Conservation (phyloP, 2,329 filamentous ascomycete species). For the Sporothrix globosa region DNA sequence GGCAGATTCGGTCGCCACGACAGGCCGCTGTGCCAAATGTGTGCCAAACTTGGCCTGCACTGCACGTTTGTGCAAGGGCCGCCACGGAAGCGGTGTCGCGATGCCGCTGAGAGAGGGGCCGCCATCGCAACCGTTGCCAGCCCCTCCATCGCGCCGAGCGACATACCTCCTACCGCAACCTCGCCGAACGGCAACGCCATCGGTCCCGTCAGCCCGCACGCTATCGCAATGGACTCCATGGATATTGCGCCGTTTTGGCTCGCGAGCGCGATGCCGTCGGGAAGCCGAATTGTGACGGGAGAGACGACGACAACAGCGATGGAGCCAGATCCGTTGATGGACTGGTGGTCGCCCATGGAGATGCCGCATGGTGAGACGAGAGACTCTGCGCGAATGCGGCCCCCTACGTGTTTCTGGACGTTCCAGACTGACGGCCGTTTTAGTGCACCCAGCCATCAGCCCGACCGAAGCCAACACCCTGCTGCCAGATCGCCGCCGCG, state of each 20-base stretch:
- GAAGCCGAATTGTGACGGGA: too few species aligned
- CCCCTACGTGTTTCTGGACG: too few species aligned
- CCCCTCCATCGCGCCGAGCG: background rate
- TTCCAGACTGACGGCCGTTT: too few species aligned
- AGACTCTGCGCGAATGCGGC: too few species aligned
- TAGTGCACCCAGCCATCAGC: too few species aligned
- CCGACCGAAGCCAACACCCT: background rate
- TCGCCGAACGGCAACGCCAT: background rate
- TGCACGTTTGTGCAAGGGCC: slow-evolving; percentile 24
- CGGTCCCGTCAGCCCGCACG: background rate
- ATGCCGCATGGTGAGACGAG: background rate
- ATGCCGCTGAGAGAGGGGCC: background rate
- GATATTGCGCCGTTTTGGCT: too few species aligned
- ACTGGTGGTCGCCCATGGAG: slow-evolving; percentile 27
- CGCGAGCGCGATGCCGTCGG: too few species aligned
- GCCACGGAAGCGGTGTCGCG: background rate
- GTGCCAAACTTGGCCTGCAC: background rate
- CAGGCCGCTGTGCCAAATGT: slow-evolving; percentile 22
- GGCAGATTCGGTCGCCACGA: too few species aligned
- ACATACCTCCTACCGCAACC: background rate
- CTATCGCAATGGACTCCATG: too few species aligned
- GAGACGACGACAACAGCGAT: background rate
- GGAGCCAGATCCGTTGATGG: slow-evolving; percentile 8
- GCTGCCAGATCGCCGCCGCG: background rate
- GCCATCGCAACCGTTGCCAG: background rate